phyloP scores from a whole-genome alignment of 2,329 filamentous ascomycete species.

The Falciphora oryzae region DNA sequence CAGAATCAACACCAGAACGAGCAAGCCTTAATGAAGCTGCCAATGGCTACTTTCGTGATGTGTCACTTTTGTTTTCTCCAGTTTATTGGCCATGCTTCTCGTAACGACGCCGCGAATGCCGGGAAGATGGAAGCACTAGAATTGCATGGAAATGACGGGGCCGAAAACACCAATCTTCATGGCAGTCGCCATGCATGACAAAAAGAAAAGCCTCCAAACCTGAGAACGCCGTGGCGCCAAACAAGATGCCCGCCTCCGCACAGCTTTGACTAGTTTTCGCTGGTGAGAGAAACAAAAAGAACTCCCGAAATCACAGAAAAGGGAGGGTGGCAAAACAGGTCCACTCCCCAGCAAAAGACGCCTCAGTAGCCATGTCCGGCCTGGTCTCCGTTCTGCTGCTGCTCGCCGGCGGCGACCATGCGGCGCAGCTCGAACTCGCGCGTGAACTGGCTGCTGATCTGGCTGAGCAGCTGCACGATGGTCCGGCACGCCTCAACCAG shows the following conservation, averaged over 20 bases:
- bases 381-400: slow-evolving; percentile 33
- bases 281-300: background rate
- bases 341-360: background rate
- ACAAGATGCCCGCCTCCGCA: background rate
- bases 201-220: background rate
- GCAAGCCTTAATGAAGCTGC: too few relatives aligned
- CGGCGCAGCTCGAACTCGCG: slow-evolving; percentile 87
- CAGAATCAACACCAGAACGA: too few relatives aligned
- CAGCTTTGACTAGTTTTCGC: background rate
- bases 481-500: slow-evolving; percentile 75
- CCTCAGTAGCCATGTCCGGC: slow-evolving; percentile 14
- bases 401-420: slow-evolving; percentile 66
- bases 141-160: background rate
- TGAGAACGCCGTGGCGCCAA: background rate
- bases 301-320: background rate
- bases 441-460: slow-evolving; percentile 80
- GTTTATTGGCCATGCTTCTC: background rate
- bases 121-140: background rate
- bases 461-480: slow-evolving; percentile 73
- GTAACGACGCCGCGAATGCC: background rate
- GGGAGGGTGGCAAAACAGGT: too few relatives aligned
- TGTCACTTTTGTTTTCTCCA: background rate
- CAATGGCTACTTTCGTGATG: background rate
- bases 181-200: background rate
- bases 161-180: background rate